Base-by-base conservation (phyloP, 805 yeast species). In the Kodamaea jinghongensis region DNA sequence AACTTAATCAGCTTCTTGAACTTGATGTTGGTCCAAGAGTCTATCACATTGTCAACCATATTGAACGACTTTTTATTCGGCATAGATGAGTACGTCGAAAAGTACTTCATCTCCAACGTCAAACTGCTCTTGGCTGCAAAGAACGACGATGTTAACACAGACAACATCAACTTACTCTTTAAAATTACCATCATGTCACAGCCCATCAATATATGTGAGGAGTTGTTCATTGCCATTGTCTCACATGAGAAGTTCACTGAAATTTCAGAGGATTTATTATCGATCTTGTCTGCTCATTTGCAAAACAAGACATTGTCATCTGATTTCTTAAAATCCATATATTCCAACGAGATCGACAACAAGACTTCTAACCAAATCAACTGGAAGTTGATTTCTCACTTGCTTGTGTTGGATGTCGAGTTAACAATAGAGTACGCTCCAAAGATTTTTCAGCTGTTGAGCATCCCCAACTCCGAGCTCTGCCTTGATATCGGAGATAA, bases 321-420 rank as follows among this genome's bases (percentile, higher is more conserved):
- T 3, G 61, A 64, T 1, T 82, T 83, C 48, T 59, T 81, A 16
- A 54, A 66, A 7, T 48, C 60, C 1, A 53, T 76, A 3, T 72
- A 73, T 23, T 56, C 59, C 4, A 49, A 47, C 3, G 65, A 66
- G 9, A 35, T 68, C 4, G 38, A 34, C n/a, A 38, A 44, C 1
- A 41, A 42, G 9, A 8, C 8, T 20, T 36, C 48, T 1, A 25
- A 10, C 4, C 31, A 48, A 2, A 45, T 65, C 20, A 70, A 71
- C 41, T 76, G 79, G 76, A 47, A 51, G 1, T 57, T 83, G 38
- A 54, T 83, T 3, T 61, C 58, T 1, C 63, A 73, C 26, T 59
- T 82, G 3, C 51, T 82, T 10, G 66, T 66, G 17, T 65, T 81
- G 38, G 83, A 82, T 55, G 65, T 78, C 3, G 83, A 79, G 41